Evolutionary conservation across 2,329 filamentous ascomycete genomes (phyloP).

Genomic region (Penicillium sp.): DNA sequence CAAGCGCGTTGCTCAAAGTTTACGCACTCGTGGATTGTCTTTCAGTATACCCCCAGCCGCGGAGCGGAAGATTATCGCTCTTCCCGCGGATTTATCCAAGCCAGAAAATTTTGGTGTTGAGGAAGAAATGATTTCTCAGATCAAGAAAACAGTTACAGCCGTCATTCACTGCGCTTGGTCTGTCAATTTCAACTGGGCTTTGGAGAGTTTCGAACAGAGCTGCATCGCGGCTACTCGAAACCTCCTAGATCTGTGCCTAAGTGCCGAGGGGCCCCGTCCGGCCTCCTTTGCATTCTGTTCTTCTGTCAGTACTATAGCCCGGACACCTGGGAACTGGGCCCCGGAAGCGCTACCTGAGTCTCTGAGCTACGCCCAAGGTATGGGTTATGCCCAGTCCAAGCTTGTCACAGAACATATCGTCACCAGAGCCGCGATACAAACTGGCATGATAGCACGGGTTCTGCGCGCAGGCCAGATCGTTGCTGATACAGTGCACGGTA

Average conservation of each 20-base stretch:
- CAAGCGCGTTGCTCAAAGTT: slow-evolving; percentile 48
- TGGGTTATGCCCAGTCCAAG: slow-evolving; percentile 17
- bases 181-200: slow-evolving; percentile 63
- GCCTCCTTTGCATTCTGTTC: slow-evolving; percentile 28
- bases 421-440: slow-evolving; percentile 5
- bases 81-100: slow-evolving; percentile 52
- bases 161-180: slow-evolving; percentile 67
- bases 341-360: slow-evolving; percentile 8
- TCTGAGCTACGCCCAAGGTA: slow-evolving; percentile 8
- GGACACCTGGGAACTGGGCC: slow-evolving; percentile 13
- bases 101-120: slow-evolving; percentile 50
- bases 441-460: slow-evolving; percentile 7
- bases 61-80: slow-evolving; percentile 46
- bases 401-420: slow-evolving; percentile 13
- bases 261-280: slow-evolving; percentile 28
- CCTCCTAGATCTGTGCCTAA: slow-evolving; percentile 40
- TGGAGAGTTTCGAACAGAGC: slow-evolving; percentile 57
- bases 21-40: slow-evolving; percentile 39
- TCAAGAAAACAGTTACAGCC: slow-evolving; percentile 47
- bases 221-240: slow-evolving; percentile 54
- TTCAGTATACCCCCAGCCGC: slow-evolving; percentile 16
- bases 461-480: slow-evolving; percentile 10
- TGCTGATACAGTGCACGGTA: slow-evolving; percentile 5
- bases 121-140: slow-evolving; percentile 17
- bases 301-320: slow-evolving; percentile 19